Evolutionary conservation across 768 basidiomycete species (phyloP).

Genomic region (Podaxis sp.): DNA sequence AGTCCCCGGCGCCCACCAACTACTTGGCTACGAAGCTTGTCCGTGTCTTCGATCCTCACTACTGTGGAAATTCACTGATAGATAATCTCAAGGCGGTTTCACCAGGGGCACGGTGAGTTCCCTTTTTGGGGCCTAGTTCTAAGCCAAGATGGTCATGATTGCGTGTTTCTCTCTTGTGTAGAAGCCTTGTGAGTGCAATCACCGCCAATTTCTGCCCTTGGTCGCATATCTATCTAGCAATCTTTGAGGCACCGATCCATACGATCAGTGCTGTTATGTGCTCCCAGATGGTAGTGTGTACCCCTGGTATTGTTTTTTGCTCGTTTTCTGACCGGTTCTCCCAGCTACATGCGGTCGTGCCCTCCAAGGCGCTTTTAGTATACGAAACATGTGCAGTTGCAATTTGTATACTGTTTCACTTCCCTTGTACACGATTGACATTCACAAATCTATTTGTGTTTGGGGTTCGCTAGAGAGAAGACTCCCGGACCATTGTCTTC

Average conservation of each 20-base stretch:
- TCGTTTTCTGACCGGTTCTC: not conserved
- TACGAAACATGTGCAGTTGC: no score
- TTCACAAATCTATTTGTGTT: no score
- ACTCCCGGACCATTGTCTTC: no score
- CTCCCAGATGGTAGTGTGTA: not conserved
- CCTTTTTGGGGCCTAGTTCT: not conserved
- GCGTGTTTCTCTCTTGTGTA: not conserved
- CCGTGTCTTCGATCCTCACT: not conserved
- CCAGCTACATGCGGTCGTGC: not conserved
- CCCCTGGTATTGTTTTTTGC: not conserved
- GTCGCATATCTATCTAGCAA: not conserved
- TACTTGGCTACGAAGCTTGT: slow-evolving; percentile 1
- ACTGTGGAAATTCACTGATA: not conserved
- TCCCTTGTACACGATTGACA: no score
- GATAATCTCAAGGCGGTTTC: not conserved
- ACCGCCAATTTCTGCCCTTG: not conserved
- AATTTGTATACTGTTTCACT: no score
- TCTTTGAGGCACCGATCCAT: not conserved
- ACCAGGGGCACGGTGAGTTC: not conserved
- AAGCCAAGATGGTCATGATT: not conserved
- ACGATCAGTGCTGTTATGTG: not conserved
- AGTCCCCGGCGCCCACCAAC: not conserved
- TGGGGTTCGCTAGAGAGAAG: no score
- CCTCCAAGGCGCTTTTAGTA: not conserved
- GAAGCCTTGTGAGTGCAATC: not conserved